Evolutionary conservation across 495 filamentous ascomycete species (phyloP), one percentile per base, ranked within the genome.

Genomic region (Annulohypoxylon bovei): DNA sequence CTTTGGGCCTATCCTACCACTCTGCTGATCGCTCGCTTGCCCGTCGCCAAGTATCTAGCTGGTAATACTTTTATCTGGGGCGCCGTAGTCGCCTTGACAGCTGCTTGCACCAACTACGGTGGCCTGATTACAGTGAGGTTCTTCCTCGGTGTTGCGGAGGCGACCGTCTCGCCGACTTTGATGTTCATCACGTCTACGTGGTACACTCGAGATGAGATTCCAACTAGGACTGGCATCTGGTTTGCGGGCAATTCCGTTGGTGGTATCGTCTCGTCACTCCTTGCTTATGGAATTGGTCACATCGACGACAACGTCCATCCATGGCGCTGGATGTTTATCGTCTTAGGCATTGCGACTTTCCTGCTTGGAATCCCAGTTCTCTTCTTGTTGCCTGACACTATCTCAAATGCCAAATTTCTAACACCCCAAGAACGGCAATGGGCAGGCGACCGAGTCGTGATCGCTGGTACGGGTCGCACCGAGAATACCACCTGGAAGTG

Each of bases 31-130:
- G 65, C 74, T 23, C 74, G 76, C 7, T 40, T 80, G 30, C 78
- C 79, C 3, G 61, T 79, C 4, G 79, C 68, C 3, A 75, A 75
- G 39, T 77, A 76, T 59, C 71, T 79, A 35, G 58, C 67, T 46
- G 56, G 18, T 42, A 73, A 66, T 33, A 74, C 73, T 3, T 59
- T 80, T 6, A n/a, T 78, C 61, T 84, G 88, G 87, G 93, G 92
- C 0, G 83, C 91, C 12, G 85, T 85, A 46, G 93, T 93, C 83
- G 89, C 88, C 4, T 84, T 82, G 23, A 94, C 94, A 82, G 93
- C 92, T 0, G 81, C 93, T 2, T 88, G 90, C 0, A 81, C 85
- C 7, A 90, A 90, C 65, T 95, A 87, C 70, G 76, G 83, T 4
- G 92, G 90, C 6, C 83, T 94, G 46, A 85, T 92, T 79, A 86